phyloP scores from a whole-genome alignment of 768 basidiomycete genomes.

The Boletus subcaerulescens region DNA sequence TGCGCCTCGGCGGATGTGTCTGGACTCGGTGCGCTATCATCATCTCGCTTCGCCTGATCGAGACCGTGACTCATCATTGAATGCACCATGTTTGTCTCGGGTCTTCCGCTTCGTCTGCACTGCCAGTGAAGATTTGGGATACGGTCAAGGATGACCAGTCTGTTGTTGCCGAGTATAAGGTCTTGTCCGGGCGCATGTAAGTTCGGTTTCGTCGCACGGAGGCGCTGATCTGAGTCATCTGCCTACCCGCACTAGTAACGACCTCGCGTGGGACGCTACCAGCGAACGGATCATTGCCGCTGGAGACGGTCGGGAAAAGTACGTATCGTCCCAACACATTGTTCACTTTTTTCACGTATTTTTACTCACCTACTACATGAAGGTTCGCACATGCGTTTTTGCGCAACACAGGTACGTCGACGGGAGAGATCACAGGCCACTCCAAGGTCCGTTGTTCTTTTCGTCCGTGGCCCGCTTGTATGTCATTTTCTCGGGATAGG shows the following conservation, averaged over 20 bases:
- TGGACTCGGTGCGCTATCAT: slow-evolving; percentile 64
- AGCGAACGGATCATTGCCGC: slow-evolving; percentile 94
- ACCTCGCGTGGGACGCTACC: slow-evolving; percentile 95
- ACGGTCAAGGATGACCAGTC: slow-evolving; percentile 79
- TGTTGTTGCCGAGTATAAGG: slow-evolving; percentile 78
- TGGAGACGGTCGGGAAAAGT: slow-evolving; percentile 92
- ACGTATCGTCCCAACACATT: not conserved
- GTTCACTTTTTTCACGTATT: not conserved
- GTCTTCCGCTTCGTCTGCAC: no score
- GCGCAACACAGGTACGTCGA: slow-evolving; percentile 79
- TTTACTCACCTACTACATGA: not conserved
- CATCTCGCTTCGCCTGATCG: not conserved
- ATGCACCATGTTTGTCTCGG: not conserved
- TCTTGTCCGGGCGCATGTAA: slow-evolving; percentile 71
- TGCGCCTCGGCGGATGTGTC: slow-evolving; percentile 85
- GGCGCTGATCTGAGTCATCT: not conserved
- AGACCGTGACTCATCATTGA: not conserved
- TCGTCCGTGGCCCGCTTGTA: not conserved
- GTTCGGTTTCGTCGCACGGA: not conserved
- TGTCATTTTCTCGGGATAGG: slow-evolving; percentile 36
- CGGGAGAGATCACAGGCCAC: slow-evolving; percentile 88
- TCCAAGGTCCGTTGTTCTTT: slow-evolving; percentile 56
- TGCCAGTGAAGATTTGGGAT: slow-evolving; percentile 90
- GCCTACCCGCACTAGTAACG: slow-evolving; percentile 56
- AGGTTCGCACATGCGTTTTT: slow-evolving; percentile 85